Conservation (phyloP, 805 yeast species). For the Wickerhamiella allomyrinae region DNA sequence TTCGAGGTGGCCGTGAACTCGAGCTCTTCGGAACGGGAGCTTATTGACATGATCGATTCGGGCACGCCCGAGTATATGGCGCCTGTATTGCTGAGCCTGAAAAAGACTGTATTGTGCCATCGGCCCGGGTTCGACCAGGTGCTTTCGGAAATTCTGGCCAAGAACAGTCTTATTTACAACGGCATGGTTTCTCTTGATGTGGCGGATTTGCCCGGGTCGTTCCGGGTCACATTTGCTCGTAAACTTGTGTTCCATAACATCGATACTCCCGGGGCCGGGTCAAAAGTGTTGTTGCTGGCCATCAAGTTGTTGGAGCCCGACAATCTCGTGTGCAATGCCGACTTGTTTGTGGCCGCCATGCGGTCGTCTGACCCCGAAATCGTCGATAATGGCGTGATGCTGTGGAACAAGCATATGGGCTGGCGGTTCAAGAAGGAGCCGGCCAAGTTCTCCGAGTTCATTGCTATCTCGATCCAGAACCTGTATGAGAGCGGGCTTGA, state of each 20-base stretch:
- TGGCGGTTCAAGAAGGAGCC: neutral
- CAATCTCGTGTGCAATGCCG: constrained; percentile 1
- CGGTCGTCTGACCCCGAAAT: neutral
- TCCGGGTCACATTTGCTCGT: constrained; percentile 1
- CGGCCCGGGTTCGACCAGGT: neutral
- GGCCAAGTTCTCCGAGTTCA: neutral
- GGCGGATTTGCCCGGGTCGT: neutral
- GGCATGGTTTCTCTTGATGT: neutral
- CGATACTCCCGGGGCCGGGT: neutral
- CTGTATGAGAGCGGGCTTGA: neutral
- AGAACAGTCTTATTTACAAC: neutral
- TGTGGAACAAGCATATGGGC: neutral
- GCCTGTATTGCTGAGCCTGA: neutral
- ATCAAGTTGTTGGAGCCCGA: neutral
- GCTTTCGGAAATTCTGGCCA: neutral
- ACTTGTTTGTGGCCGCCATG: neutral
- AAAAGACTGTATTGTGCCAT: neutral
- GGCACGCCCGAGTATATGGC: neutral
- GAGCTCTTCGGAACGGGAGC: neutral
- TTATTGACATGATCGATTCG: neutral
- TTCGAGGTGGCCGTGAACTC: neutral
- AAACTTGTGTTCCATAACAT: neutral
- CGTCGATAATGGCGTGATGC: neutral
- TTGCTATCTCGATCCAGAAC: neutral
- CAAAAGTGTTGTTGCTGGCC: neutral